Percentiles rank a stretch among this genome's conserved stretches.
Evolutionary conservation across 192 early-diverging fungal genomes (phyloP).

Genomic region (Dissophora ornata): DNA sequence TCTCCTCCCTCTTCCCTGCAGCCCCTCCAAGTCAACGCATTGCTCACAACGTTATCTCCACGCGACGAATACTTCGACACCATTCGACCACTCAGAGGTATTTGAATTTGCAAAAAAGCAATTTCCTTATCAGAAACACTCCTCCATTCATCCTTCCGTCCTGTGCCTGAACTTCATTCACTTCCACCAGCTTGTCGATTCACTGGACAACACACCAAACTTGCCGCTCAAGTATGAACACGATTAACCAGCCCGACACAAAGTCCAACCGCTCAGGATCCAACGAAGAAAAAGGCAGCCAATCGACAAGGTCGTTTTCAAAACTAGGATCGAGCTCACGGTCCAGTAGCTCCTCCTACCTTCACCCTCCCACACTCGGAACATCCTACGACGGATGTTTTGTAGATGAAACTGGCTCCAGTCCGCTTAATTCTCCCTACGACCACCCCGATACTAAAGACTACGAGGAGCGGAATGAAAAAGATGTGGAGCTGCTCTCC

Average conservation of each 20-base stretch:
- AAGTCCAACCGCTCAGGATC: slow-evolving; percentile 19
- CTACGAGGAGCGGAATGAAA: slow-evolving; percentile 6
- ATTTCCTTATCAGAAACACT: too few species aligned
- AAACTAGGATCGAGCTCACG: background rate
- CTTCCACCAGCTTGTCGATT: too few species aligned
- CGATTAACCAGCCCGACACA: slow-evolving; percentile 5
- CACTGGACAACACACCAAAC: too few species aligned
- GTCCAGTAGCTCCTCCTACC: background rate
- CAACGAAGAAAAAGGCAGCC: slow-evolving; percentile 7
- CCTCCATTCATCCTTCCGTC: too few species aligned
- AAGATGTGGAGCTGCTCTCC: background rate
- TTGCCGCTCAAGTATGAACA: slow-evolving; percentile 25
- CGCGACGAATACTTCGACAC: too few species aligned
- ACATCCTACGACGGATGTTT: slow-evolving; percentile 9
- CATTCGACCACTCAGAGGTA: too few species aligned
- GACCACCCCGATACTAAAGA: background rate
- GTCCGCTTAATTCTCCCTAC: slow-evolving; percentile 1
- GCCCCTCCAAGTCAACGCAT: too few species aligned
- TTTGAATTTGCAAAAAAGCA: too few species aligned
- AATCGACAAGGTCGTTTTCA: background rate
- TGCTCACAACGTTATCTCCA: too few species aligned
- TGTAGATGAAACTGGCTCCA: background rate
- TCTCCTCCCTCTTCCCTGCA: too few species aligned
- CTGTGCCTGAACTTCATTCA: too few species aligned
- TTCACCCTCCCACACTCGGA: background rate